These are phyloP conservation scores for Coniochaeta sp. DNA, from an alignment of 2,329 filamentous ascomycete genomes.

Conservation along the genomic window DNA sequence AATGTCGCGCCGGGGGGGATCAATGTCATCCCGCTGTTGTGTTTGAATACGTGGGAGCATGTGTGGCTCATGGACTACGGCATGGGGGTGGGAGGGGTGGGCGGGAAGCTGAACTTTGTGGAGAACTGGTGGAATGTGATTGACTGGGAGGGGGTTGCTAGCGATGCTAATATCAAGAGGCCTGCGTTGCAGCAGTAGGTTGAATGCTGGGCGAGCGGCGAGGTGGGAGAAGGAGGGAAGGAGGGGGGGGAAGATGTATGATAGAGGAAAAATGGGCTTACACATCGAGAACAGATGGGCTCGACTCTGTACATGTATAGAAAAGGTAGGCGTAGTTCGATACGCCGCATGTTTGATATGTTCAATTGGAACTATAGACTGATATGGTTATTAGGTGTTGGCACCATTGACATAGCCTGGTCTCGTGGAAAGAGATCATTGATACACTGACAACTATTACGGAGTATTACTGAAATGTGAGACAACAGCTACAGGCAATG, in stretches of 20 bases:
- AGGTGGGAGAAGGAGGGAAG: background rate
- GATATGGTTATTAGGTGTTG: too few relatives aligned
- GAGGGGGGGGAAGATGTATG: background rate
- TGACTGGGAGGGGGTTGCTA: slow-evolving; percentile 71
- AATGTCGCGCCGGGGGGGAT: slow-evolving; percentile 57
- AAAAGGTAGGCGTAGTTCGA: slow-evolving; percentile 6
- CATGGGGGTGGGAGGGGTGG: slow-evolving; percentile 46
- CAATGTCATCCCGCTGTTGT: slow-evolving; percentile 70
- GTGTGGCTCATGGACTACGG: slow-evolving; percentile 81
- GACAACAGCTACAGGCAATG: too few relatives aligned
- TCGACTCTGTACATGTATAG: slow-evolving; percentile 3
- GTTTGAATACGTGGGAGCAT: slow-evolving; percentile 96
- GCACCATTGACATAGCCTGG: too few relatives aligned
- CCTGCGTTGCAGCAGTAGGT: slow-evolving; percentile 11
- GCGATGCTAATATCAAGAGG: slow-evolving; percentile 25
- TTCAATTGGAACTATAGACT: background rate
- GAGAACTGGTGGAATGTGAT: slow-evolving; percentile 82
- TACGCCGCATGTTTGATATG: background rate
- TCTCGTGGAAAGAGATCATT: too few relatives aligned
- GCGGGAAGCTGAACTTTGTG: slow-evolving; percentile 69
- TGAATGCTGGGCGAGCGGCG: too few relatives aligned
- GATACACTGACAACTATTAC: too few relatives aligned
- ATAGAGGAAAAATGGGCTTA: background rate
- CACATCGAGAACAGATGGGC: too few relatives aligned
- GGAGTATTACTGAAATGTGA: too few relatives aligned